A percentile compares a stretch with the other conserved stretches of the same genome.
Evolutionary conservation across 139 green algal species (phyloP).

Genomic region (Ettlia oleoabundans): DNA sequence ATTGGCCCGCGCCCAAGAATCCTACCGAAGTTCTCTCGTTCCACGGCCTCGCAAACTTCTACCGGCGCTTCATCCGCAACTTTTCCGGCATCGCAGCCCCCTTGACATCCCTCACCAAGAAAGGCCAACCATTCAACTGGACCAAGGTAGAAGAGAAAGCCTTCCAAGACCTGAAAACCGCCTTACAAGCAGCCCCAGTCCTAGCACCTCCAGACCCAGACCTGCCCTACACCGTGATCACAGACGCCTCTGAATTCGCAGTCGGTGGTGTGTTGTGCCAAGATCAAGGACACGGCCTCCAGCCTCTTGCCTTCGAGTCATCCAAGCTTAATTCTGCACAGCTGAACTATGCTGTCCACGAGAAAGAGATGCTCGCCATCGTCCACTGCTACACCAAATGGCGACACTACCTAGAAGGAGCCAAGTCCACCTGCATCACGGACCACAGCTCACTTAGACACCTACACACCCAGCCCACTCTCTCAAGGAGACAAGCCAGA

Average conservation of each 20-base stretch:
- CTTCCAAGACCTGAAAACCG: conserved; percentile 28
- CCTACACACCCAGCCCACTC: conserved; percentile 5
- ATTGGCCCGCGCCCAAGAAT: conserved; percentile 48
- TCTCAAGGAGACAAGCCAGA: conserved; percentile 13
- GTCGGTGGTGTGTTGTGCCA: conserved; percentile 40
- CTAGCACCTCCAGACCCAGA: neutral
- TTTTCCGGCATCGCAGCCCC: conserved; percentile 48
- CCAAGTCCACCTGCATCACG: conserved; percentile 35
- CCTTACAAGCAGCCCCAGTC: neutral
- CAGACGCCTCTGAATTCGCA: conserved; percentile 43
- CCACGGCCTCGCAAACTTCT: conserved; percentile 65
- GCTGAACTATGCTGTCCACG: conserved; percentile 51
- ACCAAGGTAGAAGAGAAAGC: neutral
- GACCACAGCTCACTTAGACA: conserved; percentile 50
- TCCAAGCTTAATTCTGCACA: conserved; percentile 45
- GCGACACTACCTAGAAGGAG: conserved; percentile 49
- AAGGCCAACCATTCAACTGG: neutral
- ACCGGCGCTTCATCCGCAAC: conserved; percentile 51
- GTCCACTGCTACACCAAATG: conserved; percentile 42
- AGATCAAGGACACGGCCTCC: neutral
- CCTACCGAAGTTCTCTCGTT: conserved; percentile 51
- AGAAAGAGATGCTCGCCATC: conserved; percentile 60
- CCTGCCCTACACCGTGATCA: conserved; percentile 9
- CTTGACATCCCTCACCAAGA: neutral
- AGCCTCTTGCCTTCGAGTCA: conserved; percentile 51